phyloP scores from a whole-genome alignment of 257 asterid genomes.

The Salvia rosmarinus region DNA sequence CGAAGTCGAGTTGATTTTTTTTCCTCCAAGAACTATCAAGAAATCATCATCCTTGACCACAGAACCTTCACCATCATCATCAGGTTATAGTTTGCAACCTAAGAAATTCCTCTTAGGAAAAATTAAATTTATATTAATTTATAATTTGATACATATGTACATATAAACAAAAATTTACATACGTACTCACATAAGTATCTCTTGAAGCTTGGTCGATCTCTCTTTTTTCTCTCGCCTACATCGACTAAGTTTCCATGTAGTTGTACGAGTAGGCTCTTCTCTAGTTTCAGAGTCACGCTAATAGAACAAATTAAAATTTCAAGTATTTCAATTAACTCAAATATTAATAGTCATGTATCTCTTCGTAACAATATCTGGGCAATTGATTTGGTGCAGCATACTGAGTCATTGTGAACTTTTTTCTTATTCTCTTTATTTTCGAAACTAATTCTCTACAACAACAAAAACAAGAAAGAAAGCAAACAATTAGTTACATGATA shows the following conservation, averaged over 20 bases:
- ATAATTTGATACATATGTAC: too few relatives aligned
- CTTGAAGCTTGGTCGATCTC: not conserved
- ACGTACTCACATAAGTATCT: constrained; percentile 14
- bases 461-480: too few relatives aligned
- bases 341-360: too few relatives aligned
- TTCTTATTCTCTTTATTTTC: not conserved
- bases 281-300: not conserved
- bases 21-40: too few relatives aligned
- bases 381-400: not conserved
- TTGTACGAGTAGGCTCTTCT: not conserved
- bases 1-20: too few relatives aligned
- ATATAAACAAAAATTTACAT: too few relatives aligned
- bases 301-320: not conserved
- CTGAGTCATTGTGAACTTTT: not conserved
- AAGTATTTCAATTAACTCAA: not conserved
- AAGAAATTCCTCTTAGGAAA: too few relatives aligned
- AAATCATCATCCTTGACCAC: too few relatives aligned
- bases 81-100: too few relatives aligned
- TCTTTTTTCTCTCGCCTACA: not conserved
- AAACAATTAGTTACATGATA: too few relatives aligned
- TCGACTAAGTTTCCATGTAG: not conserved
- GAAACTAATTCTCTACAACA: not conserved
- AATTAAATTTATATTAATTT: too few relatives aligned
- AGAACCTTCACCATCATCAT: too few relatives aligned
- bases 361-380: not conserved